Evolutionary conservation across 164 flowering plant genomes (phyloP).

Genomic region (Vitis cinerea): DNA sequence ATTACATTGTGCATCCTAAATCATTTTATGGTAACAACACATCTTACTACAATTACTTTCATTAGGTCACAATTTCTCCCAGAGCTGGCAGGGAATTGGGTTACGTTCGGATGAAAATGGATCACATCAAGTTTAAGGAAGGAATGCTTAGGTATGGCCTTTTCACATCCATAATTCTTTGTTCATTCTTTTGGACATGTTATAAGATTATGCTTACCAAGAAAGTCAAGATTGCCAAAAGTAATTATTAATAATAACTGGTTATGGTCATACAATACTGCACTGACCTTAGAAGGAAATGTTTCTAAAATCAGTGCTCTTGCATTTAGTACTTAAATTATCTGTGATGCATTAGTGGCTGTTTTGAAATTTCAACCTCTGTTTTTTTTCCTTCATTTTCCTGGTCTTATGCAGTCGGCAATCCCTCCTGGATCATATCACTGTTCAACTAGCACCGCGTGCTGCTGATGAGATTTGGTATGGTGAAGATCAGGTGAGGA

Average conservation of each 20-base stretch:
- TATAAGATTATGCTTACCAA: not conserved
- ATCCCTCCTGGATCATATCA: slow-evolving; percentile 82
- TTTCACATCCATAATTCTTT: not conserved
- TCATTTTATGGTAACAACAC: no score
- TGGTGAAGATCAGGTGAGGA: slow-evolving; percentile 73
- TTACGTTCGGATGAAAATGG: slow-evolving; percentile 84
- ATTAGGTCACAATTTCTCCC: slow-evolving; percentile 80
- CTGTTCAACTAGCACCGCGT: slow-evolving; percentile 90
- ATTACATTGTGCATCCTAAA: slow-evolving; percentile 8
- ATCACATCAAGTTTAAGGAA: slow-evolving; percentile 64
- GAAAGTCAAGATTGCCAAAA: not conserved
- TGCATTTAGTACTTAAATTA: not conserved
- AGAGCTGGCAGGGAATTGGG: slow-evolving; percentile 95
- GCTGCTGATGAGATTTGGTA: slow-evolving; percentile 96
- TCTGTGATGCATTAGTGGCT: not conserved
- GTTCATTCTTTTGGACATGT: not conserved
- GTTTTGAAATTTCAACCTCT: not conserved
- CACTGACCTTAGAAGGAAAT: not conserved
- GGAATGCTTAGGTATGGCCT: slow-evolving; percentile 72
- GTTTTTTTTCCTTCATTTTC: not conserved
- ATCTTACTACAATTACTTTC: slow-evolving; percentile 2
- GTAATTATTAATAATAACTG: not conserved
- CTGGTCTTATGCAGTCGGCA: slow-evolving; percentile 62
- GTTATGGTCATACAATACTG: not conserved
- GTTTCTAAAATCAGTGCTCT: not conserved